These are phyloP conservation scores for Arabis hirsuta DNA, from an alignment of 345 rosid species.

Conservation along the genomic window DNA sequence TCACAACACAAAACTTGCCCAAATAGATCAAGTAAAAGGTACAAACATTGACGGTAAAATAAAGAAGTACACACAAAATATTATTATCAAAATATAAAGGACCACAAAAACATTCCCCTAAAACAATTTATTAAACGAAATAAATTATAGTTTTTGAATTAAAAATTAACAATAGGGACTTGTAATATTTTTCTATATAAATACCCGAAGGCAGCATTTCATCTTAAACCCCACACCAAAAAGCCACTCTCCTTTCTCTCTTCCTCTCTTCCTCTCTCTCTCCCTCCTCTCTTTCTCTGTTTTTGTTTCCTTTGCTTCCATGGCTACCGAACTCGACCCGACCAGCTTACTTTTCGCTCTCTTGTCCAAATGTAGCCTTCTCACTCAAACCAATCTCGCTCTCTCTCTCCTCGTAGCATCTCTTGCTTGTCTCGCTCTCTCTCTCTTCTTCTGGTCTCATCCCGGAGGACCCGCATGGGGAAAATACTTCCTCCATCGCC, in stretches of 20 bases:
- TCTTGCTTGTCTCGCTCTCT: constrained; percentile 45
- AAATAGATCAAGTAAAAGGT: constrained; percentile 17
- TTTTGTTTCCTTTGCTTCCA: constrained; percentile 26
- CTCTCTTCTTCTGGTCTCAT: constrained; percentile 62
- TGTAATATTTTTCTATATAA: constrained; percentile 26
- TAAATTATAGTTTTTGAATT: neutral
- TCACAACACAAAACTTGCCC: neutral
- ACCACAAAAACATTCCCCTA: neutral
- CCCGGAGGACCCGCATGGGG: constrained; percentile 92
- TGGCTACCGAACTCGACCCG: constrained; percentile 56
- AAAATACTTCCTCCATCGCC: constrained; percentile 45
- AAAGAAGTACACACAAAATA: constrained; percentile 14
- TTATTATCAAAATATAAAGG: constrained; percentile 6
- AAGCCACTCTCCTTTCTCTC: constrained; percentile 34
- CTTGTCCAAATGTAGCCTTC: constrained; percentile 59
- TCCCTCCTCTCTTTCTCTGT: constrained; percentile 6
- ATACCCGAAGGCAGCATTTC: constrained; percentile 33
- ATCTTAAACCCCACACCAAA: constrained; percentile 36
- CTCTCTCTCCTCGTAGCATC: constrained; percentile 50
- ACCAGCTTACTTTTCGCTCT: constrained; percentile 55
- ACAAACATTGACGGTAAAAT: constrained; percentile 1
- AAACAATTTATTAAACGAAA: constrained; percentile 2
- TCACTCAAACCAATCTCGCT: constrained; percentile 51
- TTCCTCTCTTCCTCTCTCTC: neutral
- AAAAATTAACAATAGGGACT: constrained; percentile 17